phyloP scores from a whole-genome alignment of 2,329 filamentous ascomycete genomes.

The Ophiostoma sp. region DNA sequence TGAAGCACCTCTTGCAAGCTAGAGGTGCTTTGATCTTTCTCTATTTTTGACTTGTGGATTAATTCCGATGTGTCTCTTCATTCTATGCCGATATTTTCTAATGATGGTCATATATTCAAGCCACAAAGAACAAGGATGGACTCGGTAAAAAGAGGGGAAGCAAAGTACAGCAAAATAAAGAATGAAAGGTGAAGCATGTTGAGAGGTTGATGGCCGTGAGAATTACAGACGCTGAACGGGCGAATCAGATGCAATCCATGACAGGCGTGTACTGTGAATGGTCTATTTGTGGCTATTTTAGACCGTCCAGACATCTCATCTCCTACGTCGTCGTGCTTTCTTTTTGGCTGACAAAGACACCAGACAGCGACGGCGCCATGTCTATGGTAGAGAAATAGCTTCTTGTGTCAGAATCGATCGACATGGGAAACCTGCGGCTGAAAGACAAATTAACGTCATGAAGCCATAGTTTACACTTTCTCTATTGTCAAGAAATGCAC shows the following conservation, averaged over 20 bases:
- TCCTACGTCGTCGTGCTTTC: background rate
- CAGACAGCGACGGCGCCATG: background rate
- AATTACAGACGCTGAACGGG: background rate
- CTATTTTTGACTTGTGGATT: background rate
- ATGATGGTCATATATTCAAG: background rate
- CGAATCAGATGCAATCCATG: background rate
- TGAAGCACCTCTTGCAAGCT: background rate
- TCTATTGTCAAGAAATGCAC: background rate
- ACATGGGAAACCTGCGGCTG: background rate
- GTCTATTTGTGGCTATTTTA: constrained; percentile 1
- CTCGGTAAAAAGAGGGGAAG: background rate
- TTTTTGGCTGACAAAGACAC: constrained; percentile 3
- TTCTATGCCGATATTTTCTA: background rate
- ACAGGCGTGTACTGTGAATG: background rate
- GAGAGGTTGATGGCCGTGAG: background rate
- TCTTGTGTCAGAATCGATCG: background rate
- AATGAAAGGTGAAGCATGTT: background rate
- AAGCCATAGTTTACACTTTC: background rate
- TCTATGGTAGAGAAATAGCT: background rate
- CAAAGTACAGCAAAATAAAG: background rate
- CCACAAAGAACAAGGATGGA: background rate
- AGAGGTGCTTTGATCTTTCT: background rate
- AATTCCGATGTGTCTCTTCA: background rate
- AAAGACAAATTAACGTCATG: background rate
- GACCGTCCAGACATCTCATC: too few relatives aligned